Conservation (phyloP, 140 eudicot genomes). For the Stevia rebaudiana region DNA sequence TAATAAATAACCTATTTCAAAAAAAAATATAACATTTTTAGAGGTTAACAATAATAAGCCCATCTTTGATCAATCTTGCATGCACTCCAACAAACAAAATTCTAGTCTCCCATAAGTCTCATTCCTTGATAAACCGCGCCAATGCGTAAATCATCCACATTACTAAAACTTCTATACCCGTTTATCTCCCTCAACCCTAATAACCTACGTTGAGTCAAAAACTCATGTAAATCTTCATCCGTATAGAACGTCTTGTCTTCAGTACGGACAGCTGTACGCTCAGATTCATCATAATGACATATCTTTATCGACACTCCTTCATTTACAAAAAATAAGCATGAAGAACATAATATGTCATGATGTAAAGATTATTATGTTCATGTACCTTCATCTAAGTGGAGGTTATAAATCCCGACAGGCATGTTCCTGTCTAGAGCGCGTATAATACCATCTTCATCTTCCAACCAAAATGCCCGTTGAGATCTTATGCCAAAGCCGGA, state of each 20-base stretch:
- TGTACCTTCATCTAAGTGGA: slow-evolving; percentile 51
- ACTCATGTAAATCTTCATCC: slow-evolving; percentile 46
- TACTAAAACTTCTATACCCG: slow-evolving; percentile 35
- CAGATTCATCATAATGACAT: slow-evolving; percentile 44
- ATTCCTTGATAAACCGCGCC: slow-evolving; percentile 51
- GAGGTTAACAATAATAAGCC: background rate
- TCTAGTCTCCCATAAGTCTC: slow-evolving; percentile 42
- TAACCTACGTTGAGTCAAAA: slow-evolving; percentile 36
- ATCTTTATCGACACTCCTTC: slow-evolving; percentile 48
- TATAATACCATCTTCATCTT: slow-evolving; percentile 49
- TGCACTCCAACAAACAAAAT: background rate
- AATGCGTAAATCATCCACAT: slow-evolving; percentile 45
- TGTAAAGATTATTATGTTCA: background rate
- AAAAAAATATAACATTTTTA: background rate
- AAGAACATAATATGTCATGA: background rate
- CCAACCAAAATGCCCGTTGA: slow-evolving; percentile 58
- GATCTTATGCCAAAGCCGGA: slow-evolving; percentile 62
- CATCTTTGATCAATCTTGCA: background rate
- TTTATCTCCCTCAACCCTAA: slow-evolving; percentile 43
- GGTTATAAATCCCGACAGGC: slow-evolving; percentile 48
- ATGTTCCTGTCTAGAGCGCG: slow-evolving; percentile 52
- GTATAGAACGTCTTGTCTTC: slow-evolving; percentile 54
- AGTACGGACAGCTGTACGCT: slow-evolving; percentile 37
- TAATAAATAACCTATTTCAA: background rate
- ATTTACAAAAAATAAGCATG: background rate